Base-by-base conservation (phyloP, 345 rosid genomes). In the Citrus trifoliata region DNA sequence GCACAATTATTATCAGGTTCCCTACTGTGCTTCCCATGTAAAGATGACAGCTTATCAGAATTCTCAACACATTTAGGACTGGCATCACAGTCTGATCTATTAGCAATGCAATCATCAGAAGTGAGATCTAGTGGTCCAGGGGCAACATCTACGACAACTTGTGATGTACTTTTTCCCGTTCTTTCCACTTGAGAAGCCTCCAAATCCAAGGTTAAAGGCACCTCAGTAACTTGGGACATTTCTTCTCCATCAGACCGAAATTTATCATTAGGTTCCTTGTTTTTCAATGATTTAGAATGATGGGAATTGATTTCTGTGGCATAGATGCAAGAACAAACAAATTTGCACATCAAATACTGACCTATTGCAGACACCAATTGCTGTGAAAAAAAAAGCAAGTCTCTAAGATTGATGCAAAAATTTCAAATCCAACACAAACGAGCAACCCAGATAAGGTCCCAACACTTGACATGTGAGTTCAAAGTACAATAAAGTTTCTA, bases 111-210 rank as follows among this genome's bases (percentile, higher is more conserved):
- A 70, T 69, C 80, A 67, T 80, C 88, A 64, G 80, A 75, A 65
- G 84, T 85, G 75, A 87, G 91, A 83, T 82, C 90, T 64, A 91
- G 80, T 58, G 79, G 61, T 56, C 22, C 71, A 16, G 82, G 37
- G 51, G 70, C 74, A 78, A 32, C 51, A 71, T 75, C 77, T 67
- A 60, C 70, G 30, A 63, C 80, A 65, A 62, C 33, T 25, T 77
- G 38, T 2, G 78, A 60, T 42, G n/a, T 7, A 16, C 77, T 70
- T 65, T 74, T 82, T 37, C 56, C 80, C n/a, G 28, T 37, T 70
- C 56, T 82, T 79, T 67, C 81, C n/a, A 33, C 73, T 80, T 74
- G 75, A 61, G 83, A 82, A 66, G 85, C 80, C 60, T 70, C 79
- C 14, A 70, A 40, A 66, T 53, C 83, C 64, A 70, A 59, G 60